Base-by-base conservation (phyloP, 768 basidiomycete species). In the Calocybe cyanea region DNA sequence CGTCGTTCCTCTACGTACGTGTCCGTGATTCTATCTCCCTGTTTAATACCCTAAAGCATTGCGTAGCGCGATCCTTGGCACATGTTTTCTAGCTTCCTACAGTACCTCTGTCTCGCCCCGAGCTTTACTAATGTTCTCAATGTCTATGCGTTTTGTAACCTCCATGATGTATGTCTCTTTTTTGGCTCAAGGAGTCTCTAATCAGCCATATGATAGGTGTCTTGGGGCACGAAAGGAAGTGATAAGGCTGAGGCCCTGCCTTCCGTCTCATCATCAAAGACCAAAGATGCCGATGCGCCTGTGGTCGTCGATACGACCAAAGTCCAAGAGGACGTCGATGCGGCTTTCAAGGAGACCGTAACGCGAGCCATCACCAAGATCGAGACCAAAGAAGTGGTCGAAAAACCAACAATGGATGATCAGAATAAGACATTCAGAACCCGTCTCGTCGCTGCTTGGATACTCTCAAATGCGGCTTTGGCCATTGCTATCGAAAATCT, bases 91-190 rank as follows among this genome's bases (percentile, higher is more conserved):
- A 92, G 90, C 56, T 92, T 96, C 76, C 69, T 85, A 56, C 94
- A 94, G 62, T 95, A 94, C 61, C 70, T 95, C 40, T 84, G 83
- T 57, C 65, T 98, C 46, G 95, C 95, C 9, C 90, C 91, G 1
- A 90, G 87, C 56, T 95, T 95, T 70, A 93, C 86, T 28, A 97
- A 96, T 62, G 85, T 98, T 36, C 77, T 95, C 56, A 95, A 95
- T 66, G 89, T 94, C 30, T 97, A 97, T 62, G 93, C 94, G 0
- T 97, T 97, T 75, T 96, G 92, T 68, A 96, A 96, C 68, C 70
- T 96, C 65, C 92, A 92, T 62, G 92, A 93, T 64, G 88, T 88
- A 50, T 37, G 75, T 63, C 34, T 2, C 39, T 40, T 45, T 19
- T 35, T 25, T 6, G n/a, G 9, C 19, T 20, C n/a, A 14, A 19